A percentile compares a stretch with the other conserved stretches of the same genome.
phyloP scores from a whole-genome alignment of 148 eudicot species.

The Rhododendron simsii region DNA sequence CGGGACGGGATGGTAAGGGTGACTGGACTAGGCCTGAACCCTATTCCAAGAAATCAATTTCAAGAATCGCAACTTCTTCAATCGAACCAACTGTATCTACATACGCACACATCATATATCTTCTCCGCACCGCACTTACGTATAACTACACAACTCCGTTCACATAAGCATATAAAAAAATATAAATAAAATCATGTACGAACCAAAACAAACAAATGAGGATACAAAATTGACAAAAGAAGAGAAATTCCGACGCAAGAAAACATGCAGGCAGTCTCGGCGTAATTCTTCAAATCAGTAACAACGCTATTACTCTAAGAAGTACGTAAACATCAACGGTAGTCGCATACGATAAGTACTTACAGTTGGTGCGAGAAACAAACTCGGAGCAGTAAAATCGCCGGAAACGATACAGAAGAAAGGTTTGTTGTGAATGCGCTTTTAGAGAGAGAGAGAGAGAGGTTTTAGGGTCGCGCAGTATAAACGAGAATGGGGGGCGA shows the following conservation, averaged over 20 bases:
- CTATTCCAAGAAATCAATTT: neutral
- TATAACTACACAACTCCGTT: neutral
- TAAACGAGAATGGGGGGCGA: neutral
- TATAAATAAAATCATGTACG: neutral
- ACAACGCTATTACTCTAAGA: neutral
- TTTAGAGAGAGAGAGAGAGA: neutral
- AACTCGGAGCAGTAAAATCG: neutral
- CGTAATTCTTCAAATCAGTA: neutral
- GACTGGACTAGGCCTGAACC: neutral
- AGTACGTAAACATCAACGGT: neutral
- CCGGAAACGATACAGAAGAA: neutral
- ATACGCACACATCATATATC: neutral
- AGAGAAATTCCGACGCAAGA: neutral
- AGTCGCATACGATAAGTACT: neutral
- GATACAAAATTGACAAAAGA: neutral
- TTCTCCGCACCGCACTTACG: neutral
- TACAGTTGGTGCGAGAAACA: conserved; percentile 8
- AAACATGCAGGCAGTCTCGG: neutral
- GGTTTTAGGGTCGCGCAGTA: conserved; percentile 8
- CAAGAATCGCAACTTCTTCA: neutral
- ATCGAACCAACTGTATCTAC: neutral
- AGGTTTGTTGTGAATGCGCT: neutral
- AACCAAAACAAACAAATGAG: neutral
- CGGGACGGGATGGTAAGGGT: neutral
- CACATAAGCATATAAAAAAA: neutral